phyloP scores from a whole-genome alignment of 768 basidiomycete species.

The Ramaria rubella region DNA sequence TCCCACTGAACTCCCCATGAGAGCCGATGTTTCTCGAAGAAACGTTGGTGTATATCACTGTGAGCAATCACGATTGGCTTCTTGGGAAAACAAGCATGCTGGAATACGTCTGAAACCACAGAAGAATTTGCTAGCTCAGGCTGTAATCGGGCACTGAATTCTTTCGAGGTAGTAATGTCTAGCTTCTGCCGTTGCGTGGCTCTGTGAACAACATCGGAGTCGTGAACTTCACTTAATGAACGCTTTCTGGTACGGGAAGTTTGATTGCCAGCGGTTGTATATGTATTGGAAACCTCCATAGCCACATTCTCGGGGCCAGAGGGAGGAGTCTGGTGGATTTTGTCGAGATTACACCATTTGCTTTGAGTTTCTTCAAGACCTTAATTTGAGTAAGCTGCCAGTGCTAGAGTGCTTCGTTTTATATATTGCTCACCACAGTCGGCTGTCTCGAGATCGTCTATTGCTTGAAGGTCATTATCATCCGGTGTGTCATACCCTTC shows the following conservation, averaged over 20 bases:
- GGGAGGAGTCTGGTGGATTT: background rate
- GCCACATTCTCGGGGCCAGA: background rate
- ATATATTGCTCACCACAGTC: background rate
- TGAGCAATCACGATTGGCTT: background rate
- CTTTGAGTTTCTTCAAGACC: background rate
- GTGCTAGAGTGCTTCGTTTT: background rate
- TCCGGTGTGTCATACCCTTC: background rate
- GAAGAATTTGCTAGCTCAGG: background rate
- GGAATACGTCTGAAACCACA: background rate
- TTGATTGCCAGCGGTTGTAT: background rate
- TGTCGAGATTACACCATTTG: background rate
- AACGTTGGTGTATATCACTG: background rate
- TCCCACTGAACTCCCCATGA: slow-evolving; percentile 44
- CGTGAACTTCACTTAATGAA: background rate
- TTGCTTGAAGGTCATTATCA: background rate
- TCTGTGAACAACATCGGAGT: background rate
- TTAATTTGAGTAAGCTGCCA: background rate
- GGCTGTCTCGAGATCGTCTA: background rate
- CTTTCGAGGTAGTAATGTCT: background rate
- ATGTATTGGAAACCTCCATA: background rate
- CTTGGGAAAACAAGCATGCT: no score
- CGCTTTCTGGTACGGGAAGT: background rate
- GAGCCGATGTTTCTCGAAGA: slow-evolving; percentile 2
- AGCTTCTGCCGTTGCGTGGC: background rate
- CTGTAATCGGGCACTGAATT: background rate